These are phyloP conservation scores for Paecilomyces fulvus DNA, from an alignment of 2,329 filamentous ascomycete species.

Conservation along the genomic window DNA sequence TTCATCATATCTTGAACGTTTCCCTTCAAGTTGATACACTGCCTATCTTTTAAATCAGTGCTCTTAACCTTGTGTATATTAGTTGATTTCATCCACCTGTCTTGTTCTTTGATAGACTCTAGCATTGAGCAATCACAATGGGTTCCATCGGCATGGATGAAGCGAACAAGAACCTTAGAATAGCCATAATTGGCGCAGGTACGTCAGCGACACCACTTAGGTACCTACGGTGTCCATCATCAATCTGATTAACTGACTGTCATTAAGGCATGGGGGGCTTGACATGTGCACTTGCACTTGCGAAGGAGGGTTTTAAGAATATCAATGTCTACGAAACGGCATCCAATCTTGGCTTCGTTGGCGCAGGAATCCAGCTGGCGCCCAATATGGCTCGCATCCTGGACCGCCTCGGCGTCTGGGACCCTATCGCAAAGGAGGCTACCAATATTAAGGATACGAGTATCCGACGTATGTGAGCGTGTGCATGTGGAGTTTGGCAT, in stretches of 20 bases:
- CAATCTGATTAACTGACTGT: background rate
- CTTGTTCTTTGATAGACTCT: background rate
- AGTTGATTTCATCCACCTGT: background rate
- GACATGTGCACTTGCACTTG: slow-evolving; percentile 61
- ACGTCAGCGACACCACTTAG: slow-evolving; percentile 9
- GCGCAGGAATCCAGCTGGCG: slow-evolving; percentile 75
- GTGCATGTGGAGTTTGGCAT: background rate
- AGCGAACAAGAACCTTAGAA: slow-evolving; percentile 26
- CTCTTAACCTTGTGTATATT: background rate
- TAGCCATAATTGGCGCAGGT: slow-evolving; percentile 45
- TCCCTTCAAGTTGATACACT: background rate
- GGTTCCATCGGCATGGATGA: slow-evolving; percentile 14
- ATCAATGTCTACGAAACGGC: slow-evolving; percentile 69
- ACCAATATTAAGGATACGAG: slow-evolving; percentile 63
- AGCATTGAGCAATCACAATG: background rate
- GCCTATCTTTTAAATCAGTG: background rate
- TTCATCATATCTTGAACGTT: background rate
- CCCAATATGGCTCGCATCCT: slow-evolving; percentile 75
- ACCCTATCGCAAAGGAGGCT: slow-evolving; percentile 59
- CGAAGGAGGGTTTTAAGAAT: slow-evolving; percentile 65
- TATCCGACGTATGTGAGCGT: slow-evolving; percentile 50
- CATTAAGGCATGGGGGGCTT: slow-evolving; percentile 67
- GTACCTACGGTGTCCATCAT: background rate
- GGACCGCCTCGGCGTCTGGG: slow-evolving; percentile 64
- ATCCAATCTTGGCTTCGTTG: slow-evolving; percentile 67